Evolutionary conservation across 129 eudicot species (phyloP).

Genomic region (Oenanthe sinensis): DNA sequence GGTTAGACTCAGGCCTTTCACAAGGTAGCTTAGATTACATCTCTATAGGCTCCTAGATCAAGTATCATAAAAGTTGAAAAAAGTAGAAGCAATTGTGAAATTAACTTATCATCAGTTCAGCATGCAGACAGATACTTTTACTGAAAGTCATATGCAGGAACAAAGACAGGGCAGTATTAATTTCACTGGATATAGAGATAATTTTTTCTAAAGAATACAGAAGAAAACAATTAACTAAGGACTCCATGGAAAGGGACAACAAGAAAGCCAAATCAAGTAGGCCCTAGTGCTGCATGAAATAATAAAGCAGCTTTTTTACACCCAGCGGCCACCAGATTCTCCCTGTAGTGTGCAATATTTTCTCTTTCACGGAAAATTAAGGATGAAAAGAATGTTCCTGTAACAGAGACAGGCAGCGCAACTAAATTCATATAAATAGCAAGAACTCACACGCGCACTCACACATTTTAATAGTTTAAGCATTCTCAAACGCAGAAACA

Average conservation of each 20-base stretch:
- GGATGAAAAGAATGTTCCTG: not conserved
- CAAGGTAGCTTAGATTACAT: not conserved
- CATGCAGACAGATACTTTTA: not conserved
- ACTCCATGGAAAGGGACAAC: not conserved
- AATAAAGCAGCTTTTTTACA: not conserved
- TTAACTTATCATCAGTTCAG: not conserved
- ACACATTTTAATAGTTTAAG: not conserved
- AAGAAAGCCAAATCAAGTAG: not conserved
- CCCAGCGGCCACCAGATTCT: too few species aligned
- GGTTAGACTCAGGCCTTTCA: not conserved
- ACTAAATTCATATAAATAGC: not conserved
- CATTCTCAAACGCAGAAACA: not conserved
- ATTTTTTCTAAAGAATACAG: not conserved
- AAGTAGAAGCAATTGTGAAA: not conserved
- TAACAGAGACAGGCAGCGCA: not conserved
- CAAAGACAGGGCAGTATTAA: too few species aligned
- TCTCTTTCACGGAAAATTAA: not conserved
- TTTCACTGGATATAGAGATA: not conserved
- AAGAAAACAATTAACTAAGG: not conserved
- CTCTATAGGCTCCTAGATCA: not conserved
- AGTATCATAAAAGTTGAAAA: not conserved
- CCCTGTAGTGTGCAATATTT: not conserved
- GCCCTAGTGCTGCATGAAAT: not conserved
- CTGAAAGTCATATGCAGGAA: not conserved
- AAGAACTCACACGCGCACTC: not conserved